phyloP scores from a whole-genome alignment of 805 yeast species.

The Priceomyces castillae region DNA sequence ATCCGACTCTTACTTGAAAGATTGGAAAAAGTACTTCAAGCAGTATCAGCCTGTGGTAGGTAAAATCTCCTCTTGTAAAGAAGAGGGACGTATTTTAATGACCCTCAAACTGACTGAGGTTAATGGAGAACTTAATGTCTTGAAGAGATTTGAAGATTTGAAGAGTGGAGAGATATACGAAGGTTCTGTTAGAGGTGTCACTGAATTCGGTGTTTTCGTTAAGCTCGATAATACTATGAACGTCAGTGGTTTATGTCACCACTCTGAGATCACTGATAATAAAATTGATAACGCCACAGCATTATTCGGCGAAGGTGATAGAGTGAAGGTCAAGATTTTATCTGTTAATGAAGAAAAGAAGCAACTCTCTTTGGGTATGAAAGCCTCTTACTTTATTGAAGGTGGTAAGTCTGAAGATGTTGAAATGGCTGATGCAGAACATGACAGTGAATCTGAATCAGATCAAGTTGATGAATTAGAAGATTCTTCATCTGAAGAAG shows the following conservation, averaged over 20 bases:
- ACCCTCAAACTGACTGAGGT: constrained; percentile 81
- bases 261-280: constrained; percentile 76
- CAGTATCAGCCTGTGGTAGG: constrained; percentile 73
- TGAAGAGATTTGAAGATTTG: constrained; percentile 66
- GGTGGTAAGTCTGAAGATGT: constrained; percentile 26
- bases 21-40: constrained; percentile 79
- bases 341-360: constrained; percentile 61
- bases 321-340: constrained; percentile 81
- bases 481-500: constrained; percentile 18
- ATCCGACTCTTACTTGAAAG: constrained; percentile 76
- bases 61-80: constrained; percentile 61
- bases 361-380: constrained; percentile 86
- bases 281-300: constrained; percentile 53
- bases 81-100: constrained; percentile 64
- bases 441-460: constrained; percentile 25
- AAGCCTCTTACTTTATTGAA: constrained; percentile 76
- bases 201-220: constrained; percentile 90
- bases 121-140: constrained; percentile 58
- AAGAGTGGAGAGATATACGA: constrained; percentile 67
- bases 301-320: constrained; percentile 84
- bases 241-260: constrained; percentile 85
- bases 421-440: constrained; percentile 15
- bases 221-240: constrained; percentile 70
- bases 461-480: constrained; percentile 17
- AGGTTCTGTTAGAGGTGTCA: constrained; percentile 73